Conservation (phyloP, 169 alveolate species). For the Babesia bigemina region DNA sequence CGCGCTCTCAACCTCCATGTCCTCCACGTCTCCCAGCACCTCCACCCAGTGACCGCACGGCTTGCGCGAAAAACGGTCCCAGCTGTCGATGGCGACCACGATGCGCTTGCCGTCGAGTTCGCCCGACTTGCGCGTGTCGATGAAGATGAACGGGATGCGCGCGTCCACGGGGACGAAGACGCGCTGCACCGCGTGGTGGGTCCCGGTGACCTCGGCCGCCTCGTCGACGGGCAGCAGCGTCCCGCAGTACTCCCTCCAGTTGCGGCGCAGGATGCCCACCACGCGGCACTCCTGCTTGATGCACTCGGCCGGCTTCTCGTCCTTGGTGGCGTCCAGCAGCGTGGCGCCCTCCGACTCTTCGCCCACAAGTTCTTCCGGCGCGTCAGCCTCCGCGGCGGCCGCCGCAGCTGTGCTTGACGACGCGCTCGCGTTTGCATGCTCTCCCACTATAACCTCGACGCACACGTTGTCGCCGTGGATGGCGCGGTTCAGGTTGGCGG, state of each 20-base stretch:
- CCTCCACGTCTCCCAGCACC: conserved; percentile 89
- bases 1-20: conserved; percentile 85
- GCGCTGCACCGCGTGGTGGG: conserved; percentile 68
- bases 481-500: conserved; percentile 92
- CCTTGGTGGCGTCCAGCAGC: conserved; percentile 26
- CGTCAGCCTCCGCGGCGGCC: conserved; percentile 15
- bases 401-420: conserved; percentile 58
- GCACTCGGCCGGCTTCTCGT: conserved; percentile 37
- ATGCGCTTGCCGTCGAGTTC: conserved; percentile 88
- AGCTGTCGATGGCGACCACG: conserved; percentile 85
- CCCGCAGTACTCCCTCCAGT: conserved; percentile 93
- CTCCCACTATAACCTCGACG: conserved; percentile 81
- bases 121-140: conserved; percentile 80
- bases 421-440: conserved; percentile 61
- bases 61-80: conserved; percentile 83
- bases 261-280: conserved; percentile 88
- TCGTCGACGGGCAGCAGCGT: conserved; percentile 79
- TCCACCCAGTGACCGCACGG: conserved; percentile 93
- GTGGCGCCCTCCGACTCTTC: conserved; percentile 36
- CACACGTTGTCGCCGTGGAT: conserved; percentile 97
- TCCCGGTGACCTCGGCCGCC: conserved; percentile 50
- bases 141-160: conserved; percentile 85
- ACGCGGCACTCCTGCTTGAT: conserved; percentile 84
- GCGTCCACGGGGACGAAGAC: conserved; percentile 90
- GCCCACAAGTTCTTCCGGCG: conserved; percentile 43